phyloP scores from a whole-genome alignment of 164 flowering plant genomes.

The Umbellularia californica region DNA sequence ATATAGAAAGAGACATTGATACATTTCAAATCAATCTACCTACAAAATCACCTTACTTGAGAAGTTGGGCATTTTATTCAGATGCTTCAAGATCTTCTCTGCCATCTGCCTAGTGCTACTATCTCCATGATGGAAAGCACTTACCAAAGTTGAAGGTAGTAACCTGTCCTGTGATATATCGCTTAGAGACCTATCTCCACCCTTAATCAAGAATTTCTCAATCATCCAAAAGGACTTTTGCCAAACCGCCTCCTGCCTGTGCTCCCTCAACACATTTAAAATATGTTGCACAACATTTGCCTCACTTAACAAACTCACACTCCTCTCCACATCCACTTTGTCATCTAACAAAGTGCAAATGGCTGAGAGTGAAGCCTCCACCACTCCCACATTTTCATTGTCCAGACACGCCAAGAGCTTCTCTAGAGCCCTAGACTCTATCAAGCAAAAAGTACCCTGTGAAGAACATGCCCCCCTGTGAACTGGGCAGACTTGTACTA shows the following conservation, averaged over 20 bases:
- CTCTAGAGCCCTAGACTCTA: constrained; percentile 64
- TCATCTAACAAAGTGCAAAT: constrained; percentile 64
- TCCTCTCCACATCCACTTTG: constrained; percentile 55
- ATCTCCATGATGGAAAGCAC: constrained; percentile 61
- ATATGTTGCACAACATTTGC: constrained; percentile 40
- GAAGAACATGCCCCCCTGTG: constrained; percentile 75
- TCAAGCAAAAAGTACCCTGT: constrained; percentile 60
- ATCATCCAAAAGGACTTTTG: constrained; percentile 67
- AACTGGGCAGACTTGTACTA: constrained; percentile 45
- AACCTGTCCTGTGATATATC: constrained; percentile 57
- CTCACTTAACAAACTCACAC: constrained; percentile 45
- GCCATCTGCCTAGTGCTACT: constrained; percentile 58
- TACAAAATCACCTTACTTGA: constrained; percentile 15
- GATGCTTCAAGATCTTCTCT: constrained; percentile 53
- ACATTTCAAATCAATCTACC: background rate
- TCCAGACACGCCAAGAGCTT: constrained; percentile 51
- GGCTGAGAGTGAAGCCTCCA: constrained; percentile 70
- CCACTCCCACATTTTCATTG: constrained; percentile 58
- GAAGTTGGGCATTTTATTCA: constrained; percentile 53
- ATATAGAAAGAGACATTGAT: too few relatives aligned
- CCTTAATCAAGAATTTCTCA: constrained; percentile 58
- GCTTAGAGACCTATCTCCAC: constrained; percentile 40
- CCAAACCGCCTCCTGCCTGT: constrained; percentile 46
- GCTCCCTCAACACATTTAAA: constrained; percentile 51
- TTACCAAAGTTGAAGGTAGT: constrained; percentile 50